Base-by-base conservation (phyloP, 768 basidiomycete species). In the Leccinum subgranulosum region DNA sequence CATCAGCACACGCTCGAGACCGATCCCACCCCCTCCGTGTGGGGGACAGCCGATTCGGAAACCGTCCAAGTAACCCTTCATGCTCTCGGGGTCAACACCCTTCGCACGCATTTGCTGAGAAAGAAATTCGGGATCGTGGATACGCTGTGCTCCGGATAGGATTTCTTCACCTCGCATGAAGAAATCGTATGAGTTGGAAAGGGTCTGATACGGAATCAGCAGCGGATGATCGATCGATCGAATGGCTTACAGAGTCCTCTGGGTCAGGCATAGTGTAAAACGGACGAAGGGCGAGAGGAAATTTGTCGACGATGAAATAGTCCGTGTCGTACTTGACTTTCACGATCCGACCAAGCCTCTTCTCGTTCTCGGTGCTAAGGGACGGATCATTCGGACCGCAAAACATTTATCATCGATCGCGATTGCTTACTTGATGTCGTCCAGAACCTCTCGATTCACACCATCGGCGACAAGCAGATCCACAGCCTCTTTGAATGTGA, bases 121-220 rank as follows among this genome's bases (percentile, higher is more conserved):
- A 60, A 98, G 84, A 53, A 98, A 77, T 11, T 75, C 74, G 6
- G 97, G 84, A 64, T 98, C 94, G 75, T 99, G 97, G 55, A 98
- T 87, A 74, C 97, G 94, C 73, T 99, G 97, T 27, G 96, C 97
- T 15, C 97, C 97, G 4, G 96, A 98, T 41, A 98, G 81, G 68
- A 99, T 98, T 74, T 99, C 97, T 75, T 99, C 94, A 11, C 97
- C 97, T 31, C 97, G 85, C 96, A 99, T 98, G 83, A 99, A 98
- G 77, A 99, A 98, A 76, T 99, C 97, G 74, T 98, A 99, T 23
- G 97, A 98, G 75, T 98, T 98, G 51, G 97, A 98, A 41, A 97
- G 79, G 8, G 84, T 86, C 89, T 95, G 66, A 21, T 29, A 28
- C 34, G 19, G 10, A 53, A 29, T 60, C 21, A 59, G 64, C 34